A percentile compares a stretch with the other conserved stretches of the same genome.
phyloP scores from a whole-genome alignment of 1,284 basidiomycete genomes.

The Cystobasidiaceae sp. region DNA sequence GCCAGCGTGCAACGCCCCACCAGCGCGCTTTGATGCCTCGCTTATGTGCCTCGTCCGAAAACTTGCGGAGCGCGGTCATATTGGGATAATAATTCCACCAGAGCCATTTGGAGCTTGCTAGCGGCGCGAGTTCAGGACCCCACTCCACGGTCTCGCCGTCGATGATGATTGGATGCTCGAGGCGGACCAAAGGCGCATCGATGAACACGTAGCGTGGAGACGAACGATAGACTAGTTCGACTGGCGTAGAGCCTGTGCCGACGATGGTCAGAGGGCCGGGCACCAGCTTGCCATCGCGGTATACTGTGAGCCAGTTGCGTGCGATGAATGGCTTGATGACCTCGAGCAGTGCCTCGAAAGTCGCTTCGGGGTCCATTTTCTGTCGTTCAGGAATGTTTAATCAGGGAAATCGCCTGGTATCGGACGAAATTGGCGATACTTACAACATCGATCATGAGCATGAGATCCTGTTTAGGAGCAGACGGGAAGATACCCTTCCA shows the following conservation, averaged over 20 bases:
- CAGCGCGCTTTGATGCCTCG: conserved; percentile 45
- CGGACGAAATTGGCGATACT: background rate
- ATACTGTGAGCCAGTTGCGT: conserved; percentile 28
- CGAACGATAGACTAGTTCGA: conserved; percentile 38
- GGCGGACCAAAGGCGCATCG: conserved; percentile 42
- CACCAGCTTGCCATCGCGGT: conserved; percentile 30
- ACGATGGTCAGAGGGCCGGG: conserved; percentile 43
- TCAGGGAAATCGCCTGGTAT: too few relatives aligned
- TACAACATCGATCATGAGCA: conserved; percentile 25
- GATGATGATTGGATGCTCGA: conserved; percentile 29
- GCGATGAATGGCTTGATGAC: conserved; percentile 32
- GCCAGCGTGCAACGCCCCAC: conserved; percentile 44
- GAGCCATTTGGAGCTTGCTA: background rate
- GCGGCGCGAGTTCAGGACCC: conserved; percentile 5
- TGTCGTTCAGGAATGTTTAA: too few relatives aligned
- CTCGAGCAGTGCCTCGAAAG: background rate
- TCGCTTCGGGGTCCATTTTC: conserved; percentile 12
- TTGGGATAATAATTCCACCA: conserved; percentile 1
- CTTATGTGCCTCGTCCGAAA: conserved; percentile 33
- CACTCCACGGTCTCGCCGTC: conserved; percentile 20
- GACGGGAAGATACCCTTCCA: conserved; percentile 19
- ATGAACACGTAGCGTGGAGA: conserved; percentile 43
- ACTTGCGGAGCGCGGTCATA: conserved; percentile 26
- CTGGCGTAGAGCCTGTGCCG: conserved; percentile 44
- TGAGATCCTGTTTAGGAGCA: conserved; percentile 20